Conservation (phyloP, 768 basidiomycete species). For the Amanita muscaria region DNA sequence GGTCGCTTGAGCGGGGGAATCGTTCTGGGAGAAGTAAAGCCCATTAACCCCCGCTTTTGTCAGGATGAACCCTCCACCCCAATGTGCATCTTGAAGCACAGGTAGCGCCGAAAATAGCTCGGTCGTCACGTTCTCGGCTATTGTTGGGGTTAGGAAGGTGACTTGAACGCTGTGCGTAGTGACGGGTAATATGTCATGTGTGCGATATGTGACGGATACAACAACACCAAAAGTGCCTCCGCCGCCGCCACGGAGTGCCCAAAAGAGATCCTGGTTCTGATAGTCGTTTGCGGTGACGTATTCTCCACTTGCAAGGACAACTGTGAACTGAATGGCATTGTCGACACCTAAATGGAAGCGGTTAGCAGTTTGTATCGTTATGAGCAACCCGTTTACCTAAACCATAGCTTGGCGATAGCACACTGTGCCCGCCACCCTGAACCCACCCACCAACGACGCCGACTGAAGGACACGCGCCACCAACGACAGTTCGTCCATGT, state of each 20-base stretch:
- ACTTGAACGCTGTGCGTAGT: constrained; percentile 11
- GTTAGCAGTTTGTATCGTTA: no score
- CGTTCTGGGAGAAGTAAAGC: background rate
- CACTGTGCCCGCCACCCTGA: constrained; percentile 30
- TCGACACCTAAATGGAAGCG: constrained; percentile 29
- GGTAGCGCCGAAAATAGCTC: background rate
- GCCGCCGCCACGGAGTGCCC: constrained; percentile 26
- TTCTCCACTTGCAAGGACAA: constrained; percentile 34
- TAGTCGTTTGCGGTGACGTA: constrained; percentile 29
- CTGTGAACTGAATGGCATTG: constrained; percentile 35
- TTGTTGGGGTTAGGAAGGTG: background rate
- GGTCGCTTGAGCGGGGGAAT: background rate
- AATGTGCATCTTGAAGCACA: background rate
- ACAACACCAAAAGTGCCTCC: constrained; percentile 40
- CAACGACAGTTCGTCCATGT: constrained; percentile 33
- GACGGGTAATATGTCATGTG: constrained; percentile 29
- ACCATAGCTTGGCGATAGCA: background rate
- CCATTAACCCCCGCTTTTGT: background rate
- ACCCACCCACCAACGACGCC: constrained; percentile 42
- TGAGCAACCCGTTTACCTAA: no score
- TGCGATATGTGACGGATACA: constrained; percentile 36
- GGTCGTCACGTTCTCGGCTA: background rate
- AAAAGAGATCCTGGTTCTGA: constrained; percentile 38
- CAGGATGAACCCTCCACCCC: background rate
- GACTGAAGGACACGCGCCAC: constrained; percentile 31